These are phyloP conservation scores for Uronychia binucleata DNA, from an alignment of 73 alveolate genomes.

Conservation along the genomic window DNA sequence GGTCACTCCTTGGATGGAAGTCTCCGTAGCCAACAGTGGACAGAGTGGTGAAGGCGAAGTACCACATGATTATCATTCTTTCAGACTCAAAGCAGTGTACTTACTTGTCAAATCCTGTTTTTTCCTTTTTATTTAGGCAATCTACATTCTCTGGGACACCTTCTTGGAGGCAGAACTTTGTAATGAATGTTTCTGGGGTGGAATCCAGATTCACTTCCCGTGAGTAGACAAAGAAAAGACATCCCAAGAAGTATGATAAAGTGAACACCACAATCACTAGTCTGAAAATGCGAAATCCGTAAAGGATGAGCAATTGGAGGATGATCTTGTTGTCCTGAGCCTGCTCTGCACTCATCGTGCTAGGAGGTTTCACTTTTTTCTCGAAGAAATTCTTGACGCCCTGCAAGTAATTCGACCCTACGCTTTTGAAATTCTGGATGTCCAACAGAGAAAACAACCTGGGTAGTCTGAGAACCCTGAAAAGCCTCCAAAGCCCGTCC, in stretches of 20 bases:
- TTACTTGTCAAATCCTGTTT: slow-evolving; percentile 5
- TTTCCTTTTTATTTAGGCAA: no score
- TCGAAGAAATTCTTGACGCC: slow-evolving; percentile 38
- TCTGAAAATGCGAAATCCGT: slow-evolving; percentile 27
- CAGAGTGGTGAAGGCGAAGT: slow-evolving; percentile 56
- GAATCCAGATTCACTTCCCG: slow-evolving; percentile 18
- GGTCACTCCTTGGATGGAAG: slow-evolving; percentile 34
- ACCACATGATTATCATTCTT: slow-evolving; percentile 31
- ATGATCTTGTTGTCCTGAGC: slow-evolving; percentile 22
- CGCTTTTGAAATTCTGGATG: slow-evolving; percentile 18
- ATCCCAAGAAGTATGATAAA: slow-evolving; percentile 43
- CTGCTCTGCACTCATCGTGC: slow-evolving; percentile 15
- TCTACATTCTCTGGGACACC: no score
- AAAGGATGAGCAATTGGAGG: slow-evolving; percentile 26
- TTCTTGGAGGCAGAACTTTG: slow-evolving; percentile 27
- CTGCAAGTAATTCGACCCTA: not conserved
- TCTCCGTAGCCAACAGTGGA: slow-evolving; percentile 66
- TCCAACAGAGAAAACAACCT: slow-evolving; percentile 31
- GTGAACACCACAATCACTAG: slow-evolving; percentile 40
- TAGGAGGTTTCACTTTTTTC: slow-evolving; percentile 23
- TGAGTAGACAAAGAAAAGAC: slow-evolving; percentile 37
- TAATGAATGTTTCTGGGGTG: not conserved
- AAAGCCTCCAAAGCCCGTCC: slow-evolving; percentile 14
- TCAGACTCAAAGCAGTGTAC: not conserved
- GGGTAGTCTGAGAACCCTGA: slow-evolving; percentile 42